phyloP scores from a whole-genome alignment of 257 asterid genomes.

The Mentha longifolia region DNA sequence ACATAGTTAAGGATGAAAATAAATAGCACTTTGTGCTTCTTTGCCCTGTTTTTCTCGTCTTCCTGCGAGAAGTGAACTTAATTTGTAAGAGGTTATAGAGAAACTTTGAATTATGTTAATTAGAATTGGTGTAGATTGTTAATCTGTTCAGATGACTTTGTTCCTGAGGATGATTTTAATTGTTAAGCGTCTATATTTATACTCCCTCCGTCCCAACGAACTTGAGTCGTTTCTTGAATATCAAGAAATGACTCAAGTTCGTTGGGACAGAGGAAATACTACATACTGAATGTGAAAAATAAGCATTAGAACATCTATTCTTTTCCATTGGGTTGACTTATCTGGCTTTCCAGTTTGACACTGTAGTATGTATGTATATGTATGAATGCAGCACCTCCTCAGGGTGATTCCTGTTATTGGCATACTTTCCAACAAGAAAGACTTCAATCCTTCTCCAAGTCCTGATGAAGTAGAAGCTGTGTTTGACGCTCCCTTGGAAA shows the following conservation, averaged over 20 bases:
- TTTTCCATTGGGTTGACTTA: conserved; percentile 12
- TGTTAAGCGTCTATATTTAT: neutral
- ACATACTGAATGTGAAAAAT: neutral
- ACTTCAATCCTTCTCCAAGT: conserved; percentile 68
- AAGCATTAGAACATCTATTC: neutral
- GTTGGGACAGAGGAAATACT: too few species aligned
- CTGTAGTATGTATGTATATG: conserved; percentile 34
- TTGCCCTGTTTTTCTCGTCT: neutral
- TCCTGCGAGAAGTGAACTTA: neutral
- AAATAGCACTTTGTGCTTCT: neutral
- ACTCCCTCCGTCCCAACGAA: too few species aligned
- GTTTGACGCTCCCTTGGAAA: conserved; percentile 93
- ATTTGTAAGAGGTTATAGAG: neutral
- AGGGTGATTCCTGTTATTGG: conserved; percentile 97
- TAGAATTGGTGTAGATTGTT: neutral
- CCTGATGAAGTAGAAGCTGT: conserved; percentile 82
- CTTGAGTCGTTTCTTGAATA: too few species aligned
- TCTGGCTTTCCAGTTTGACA: conserved; percentile 6
- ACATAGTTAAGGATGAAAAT: neutral
- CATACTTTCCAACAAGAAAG: conserved; percentile 69
- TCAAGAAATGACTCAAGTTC: too few species aligned
- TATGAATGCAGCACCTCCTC: conserved; percentile 81
- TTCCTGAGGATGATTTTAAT: neutral
- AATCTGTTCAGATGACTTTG: neutral
- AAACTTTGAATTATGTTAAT: neutral